Conservation (phyloP, 345 rosid species). For the Linum usitatissimum region DNA sequence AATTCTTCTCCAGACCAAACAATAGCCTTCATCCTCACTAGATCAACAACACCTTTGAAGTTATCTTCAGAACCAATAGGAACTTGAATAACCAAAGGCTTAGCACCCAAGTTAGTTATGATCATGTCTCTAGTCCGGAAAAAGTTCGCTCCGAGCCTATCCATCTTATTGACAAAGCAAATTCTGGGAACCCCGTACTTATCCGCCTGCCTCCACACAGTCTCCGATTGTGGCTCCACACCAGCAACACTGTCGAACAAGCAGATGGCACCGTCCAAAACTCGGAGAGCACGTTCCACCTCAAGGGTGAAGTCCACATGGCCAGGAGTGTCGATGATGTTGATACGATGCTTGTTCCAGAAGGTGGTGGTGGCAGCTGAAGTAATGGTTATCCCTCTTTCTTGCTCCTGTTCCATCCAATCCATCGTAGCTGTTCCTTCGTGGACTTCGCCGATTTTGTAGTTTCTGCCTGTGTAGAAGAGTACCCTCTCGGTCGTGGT, state of each 20-base stretch:
- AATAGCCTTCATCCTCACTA: conserved; percentile 78
- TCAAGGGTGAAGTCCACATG: conserved; percentile 96
- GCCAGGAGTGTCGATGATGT: conserved; percentile 93
- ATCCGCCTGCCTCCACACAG: conserved; percentile 99
- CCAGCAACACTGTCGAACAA: conserved; percentile 98
- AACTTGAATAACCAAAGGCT: conserved; percentile 75
- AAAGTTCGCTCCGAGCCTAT: conserved; percentile 92
- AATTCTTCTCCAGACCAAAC: conserved; percentile 94
- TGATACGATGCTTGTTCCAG: conserved; percentile 85
- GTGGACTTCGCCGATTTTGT: conserved; percentile 94
- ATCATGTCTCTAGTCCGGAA: conserved; percentile 92
- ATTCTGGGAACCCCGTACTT: conserved; percentile 94
- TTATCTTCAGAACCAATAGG: conserved; percentile 85
- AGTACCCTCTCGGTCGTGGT: conserved; percentile 87
- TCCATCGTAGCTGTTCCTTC: conserved; percentile 99
- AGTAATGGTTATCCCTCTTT: conserved; percentile 95
- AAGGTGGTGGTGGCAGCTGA: conserved; percentile 94
- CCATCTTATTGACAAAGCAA: conserved; percentile 96
- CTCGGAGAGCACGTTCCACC: conserved; percentile 93
- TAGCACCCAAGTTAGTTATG: conserved; percentile 87
- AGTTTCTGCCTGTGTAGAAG: conserved; percentile 87
- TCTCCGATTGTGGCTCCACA: conserved; percentile 97
- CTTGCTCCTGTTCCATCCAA: conserved; percentile 99
- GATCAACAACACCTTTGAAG: conserved; percentile 74
- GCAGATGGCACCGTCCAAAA: conserved; percentile 91